Conservation (phyloP, 192 early-diverging fungal species). For the Cetraspora pellucida region DNA sequence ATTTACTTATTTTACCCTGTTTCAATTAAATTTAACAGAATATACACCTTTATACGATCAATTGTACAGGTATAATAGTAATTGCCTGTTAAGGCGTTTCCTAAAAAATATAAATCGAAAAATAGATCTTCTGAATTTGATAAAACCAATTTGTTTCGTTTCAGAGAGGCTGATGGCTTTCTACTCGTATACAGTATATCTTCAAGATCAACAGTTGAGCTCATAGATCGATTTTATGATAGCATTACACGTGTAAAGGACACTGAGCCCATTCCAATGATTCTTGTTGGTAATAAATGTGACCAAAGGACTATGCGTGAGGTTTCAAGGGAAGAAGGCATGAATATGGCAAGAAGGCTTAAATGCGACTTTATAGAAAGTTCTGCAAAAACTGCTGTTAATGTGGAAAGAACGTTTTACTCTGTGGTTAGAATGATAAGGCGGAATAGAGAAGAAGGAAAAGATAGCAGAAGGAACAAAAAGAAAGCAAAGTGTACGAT, state of each 20-base stretch:
- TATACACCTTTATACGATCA: conserved; percentile 80
- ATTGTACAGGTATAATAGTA: conserved; percentile 68
- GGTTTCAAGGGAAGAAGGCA: conserved; percentile 83
- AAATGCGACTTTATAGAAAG: conserved; percentile 89
- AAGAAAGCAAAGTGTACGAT: conserved; percentile 1
- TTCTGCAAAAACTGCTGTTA: conserved; percentile 86
- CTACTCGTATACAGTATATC: conserved; percentile 91
- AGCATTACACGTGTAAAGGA: conserved; percentile 94
- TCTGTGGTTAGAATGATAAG: conserved; percentile 83
- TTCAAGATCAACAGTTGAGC: conserved; percentile 84
- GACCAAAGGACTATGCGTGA: conserved; percentile 82
- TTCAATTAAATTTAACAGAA: conserved; percentile 47
- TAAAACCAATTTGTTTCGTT: neutral
- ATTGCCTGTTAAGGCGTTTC: neutral
- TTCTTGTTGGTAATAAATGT: conserved; percentile 96
- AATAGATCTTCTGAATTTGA: neutral
- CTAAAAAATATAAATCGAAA: neutral
- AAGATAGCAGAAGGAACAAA: neutral
- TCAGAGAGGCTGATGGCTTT: conserved; percentile 81
- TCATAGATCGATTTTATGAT: conserved; percentile 81
- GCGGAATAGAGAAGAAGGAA: conserved; percentile 52
- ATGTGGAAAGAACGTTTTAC: conserved; percentile 89
- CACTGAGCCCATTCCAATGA: conserved; percentile 79
- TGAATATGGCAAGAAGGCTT: conserved; percentile 71
- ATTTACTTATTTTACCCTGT: neutral